phyloP scores from a whole-genome alignment of 2,329 filamentous ascomycete species.

The Chaetomium sp. region DNA sequence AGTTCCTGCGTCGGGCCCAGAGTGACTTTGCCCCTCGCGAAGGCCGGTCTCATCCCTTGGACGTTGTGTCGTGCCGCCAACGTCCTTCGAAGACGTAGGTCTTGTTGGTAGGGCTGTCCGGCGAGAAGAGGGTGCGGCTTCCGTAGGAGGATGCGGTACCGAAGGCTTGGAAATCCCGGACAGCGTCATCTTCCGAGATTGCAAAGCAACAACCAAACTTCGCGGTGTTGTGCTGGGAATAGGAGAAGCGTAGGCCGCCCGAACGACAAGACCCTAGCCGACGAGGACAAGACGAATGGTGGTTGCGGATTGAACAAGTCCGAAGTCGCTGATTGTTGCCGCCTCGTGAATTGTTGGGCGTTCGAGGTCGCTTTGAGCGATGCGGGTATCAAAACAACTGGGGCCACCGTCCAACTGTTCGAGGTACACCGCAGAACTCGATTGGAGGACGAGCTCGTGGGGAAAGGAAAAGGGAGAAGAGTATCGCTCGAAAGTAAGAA shows the following conservation, averaged over 20 bases:
- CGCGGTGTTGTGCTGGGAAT: background rate
- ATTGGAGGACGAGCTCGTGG: background rate
- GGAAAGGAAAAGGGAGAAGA: constrained; percentile 6
- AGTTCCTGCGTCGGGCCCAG: constrained; percentile 11
- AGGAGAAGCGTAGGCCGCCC: background rate
- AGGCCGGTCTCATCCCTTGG: constrained; percentile 17
- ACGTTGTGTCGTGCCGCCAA: constrained; percentile 11
- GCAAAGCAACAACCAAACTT: background rate
- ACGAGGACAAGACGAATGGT: background rate
- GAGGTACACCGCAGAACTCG: constrained; percentile 25
- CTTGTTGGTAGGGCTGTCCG: constrained; percentile 36
- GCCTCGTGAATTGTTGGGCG: background rate
- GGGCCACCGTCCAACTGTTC: background rate
- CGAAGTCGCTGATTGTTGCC: constrained; percentile 5
- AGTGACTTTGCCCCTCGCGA: constrained; percentile 18
- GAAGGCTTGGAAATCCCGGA: constrained; percentile 21
- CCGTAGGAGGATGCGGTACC: constrained; percentile 20
- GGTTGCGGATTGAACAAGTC: background rate
- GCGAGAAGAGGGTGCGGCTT: constrained; percentile 25
- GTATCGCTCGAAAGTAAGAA: background rate
- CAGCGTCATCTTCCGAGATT: constrained; percentile 29
- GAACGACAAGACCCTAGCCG: background rate
- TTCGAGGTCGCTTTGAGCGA: background rate
- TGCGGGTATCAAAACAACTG: background rate
- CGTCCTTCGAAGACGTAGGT: constrained; percentile 29